phyloP scores from a whole-genome alignment of 306 rosid species.

The Medicago arabica region DNA sequence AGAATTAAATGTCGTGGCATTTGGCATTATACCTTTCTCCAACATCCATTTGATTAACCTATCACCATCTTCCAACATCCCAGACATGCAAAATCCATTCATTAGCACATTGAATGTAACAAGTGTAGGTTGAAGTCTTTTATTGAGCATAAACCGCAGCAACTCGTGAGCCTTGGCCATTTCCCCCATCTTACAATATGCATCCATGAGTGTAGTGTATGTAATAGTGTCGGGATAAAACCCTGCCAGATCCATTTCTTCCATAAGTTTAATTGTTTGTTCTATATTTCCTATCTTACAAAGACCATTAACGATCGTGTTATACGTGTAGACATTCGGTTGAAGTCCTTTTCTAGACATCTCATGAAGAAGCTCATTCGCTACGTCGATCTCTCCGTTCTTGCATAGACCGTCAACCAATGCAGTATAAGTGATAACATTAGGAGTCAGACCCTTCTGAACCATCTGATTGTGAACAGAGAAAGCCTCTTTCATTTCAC shows the following conservation, averaged over 20 bases:
- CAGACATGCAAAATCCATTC: conserved; percentile 86
- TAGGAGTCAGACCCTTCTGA: conserved; percentile 67
- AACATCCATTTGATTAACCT: conserved; percentile 84
- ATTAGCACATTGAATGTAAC: conserved; percentile 90
- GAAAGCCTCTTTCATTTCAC: conserved; percentile 79
- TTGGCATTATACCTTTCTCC: conserved; percentile 72
- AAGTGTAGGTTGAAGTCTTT: conserved; percentile 79
- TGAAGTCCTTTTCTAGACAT: conserved; percentile 79
- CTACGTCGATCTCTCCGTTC: conserved; percentile 75
- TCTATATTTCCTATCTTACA: conserved; percentile 78
- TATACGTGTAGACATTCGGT: conserved; percentile 78
- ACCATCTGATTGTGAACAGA: conserved; percentile 85
- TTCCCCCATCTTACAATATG: conserved; percentile 77
- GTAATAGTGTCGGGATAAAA: conserved; percentile 75
- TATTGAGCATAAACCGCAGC: conserved; percentile 68
- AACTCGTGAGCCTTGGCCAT: conserved; percentile 74
- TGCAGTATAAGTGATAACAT: conserved; percentile 77
- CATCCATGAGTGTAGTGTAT: conserved; percentile 89
- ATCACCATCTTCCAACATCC: conserved; percentile 86
- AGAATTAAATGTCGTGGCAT: conserved; percentile 79
- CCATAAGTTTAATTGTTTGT: conserved; percentile 68
- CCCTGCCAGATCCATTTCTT: conserved; percentile 81
- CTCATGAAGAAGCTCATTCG: conserved; percentile 87
- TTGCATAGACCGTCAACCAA: conserved; percentile 89
- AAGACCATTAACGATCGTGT: conserved; percentile 74